Percentiles rank a stretch among this genome's conserved stretches.
Conservation (phyloP, 805 yeast species). For the Ogataea pilisensis region DNA sequence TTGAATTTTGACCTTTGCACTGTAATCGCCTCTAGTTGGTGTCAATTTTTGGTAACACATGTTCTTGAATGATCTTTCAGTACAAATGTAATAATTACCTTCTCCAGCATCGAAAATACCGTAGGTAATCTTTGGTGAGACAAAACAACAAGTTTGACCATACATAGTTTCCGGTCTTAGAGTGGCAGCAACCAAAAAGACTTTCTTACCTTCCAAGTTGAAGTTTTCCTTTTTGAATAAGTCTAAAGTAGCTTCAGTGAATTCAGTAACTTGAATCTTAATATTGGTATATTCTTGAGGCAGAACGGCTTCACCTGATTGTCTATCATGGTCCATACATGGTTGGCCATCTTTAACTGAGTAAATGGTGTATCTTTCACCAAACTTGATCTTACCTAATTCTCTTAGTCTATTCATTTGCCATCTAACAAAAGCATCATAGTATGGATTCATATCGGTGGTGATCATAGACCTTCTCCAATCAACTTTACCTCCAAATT, state of each 20-base stretch:
- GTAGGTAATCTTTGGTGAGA: slow-evolving; percentile 88
- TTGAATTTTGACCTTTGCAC: slow-evolving; percentile 51
- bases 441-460: slow-evolving; percentile 92
- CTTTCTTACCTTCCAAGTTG: slow-evolving; percentile 51
- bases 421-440: slow-evolving; percentile 95
- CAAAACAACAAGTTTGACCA: slow-evolving; percentile 98
- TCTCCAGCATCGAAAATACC: slow-evolving; percentile 87
- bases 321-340: slow-evolving; percentile 98
- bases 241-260: slow-evolving; percentile 53
- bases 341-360: slow-evolving; percentile 99
- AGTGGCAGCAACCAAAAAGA: slow-evolving; percentile 91
- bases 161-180: slow-evolving; percentile 98
- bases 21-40: slow-evolving; percentile 77
- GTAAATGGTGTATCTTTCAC: slow-evolving; percentile 95
- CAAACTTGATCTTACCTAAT: slow-evolving; percentile 89
- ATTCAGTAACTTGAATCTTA: slow-evolving; percentile 70
- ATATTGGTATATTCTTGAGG: slow-evolving; percentile 96
- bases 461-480: slow-evolving; percentile 97
- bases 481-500: slow-evolving; percentile 90
- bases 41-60: slow-evolving; percentile 94
- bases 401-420: slow-evolving; percentile 86
- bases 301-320: slow-evolving; percentile 92
- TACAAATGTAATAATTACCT: slow-evolving; percentile 73
- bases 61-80: slow-evolving; percentile 94
- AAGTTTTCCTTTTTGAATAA: slow-evolving; percentile 47